Base-by-base conservation (phyloP, 108 stramenopile species). In the Skeletonema menzelii region DNA sequence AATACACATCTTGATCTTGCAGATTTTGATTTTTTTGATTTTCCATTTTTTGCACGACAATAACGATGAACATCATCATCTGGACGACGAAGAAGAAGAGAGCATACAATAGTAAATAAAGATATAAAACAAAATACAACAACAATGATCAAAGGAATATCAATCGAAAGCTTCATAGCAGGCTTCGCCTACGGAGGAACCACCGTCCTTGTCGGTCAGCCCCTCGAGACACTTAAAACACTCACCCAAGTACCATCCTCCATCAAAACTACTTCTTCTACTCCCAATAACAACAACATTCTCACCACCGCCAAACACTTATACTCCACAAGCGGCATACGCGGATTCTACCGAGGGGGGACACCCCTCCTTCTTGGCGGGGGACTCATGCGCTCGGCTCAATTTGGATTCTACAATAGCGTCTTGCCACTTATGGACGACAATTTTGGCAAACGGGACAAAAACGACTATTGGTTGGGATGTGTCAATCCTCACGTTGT, bases 181-280 rank as follows among this genome's bases (percentile, higher is more conserved):
- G 95, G 95, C 26, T 88, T 88, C 17, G 87, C 87, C 57, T 93
- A 92, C 58, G 95, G 95, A 3, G 63, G 84, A 34, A 92, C 92
- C 3, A 92, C 86, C 0, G 95, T 95, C 6, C 40, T 89, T 1
- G 89, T 93, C 5, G 95, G 92, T 8, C 95, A 95, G 77, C 95
- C 95, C 0, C 59, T 91, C 53, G 94, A 95, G 42, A 95, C 94
- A 20, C 68, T 95, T 40, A 95, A 94, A 72, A 88, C 91, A 13
- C 69, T 84, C 53, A 34, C 69, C 14, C 89, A 90, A 67, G 72
- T 81, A 5, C n/a, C n/a, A n/a, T n/a, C n/a, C n/a, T 63, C 38
- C 26, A 49, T 55, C 63, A 79, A 19, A 20, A 61, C 17, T 26
- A 75, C 34, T 72, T 70, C 44, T n/a, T n/a, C n/a, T n/a, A n/a